Conservation (phyloP, 257 asterid genomes). For the Asclepias syriaca region DNA sequence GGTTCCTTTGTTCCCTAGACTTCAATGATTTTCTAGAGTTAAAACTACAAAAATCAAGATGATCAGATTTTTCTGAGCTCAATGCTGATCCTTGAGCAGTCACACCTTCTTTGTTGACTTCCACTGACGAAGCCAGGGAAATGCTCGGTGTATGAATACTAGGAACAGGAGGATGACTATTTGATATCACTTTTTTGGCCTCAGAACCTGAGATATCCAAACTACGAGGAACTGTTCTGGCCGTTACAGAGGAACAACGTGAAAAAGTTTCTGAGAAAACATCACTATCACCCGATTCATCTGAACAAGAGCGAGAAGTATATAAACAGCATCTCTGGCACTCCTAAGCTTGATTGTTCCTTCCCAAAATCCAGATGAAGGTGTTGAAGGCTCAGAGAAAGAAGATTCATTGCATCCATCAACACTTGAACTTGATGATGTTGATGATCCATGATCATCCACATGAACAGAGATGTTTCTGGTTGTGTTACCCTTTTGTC, state of each 20-base stretch:
- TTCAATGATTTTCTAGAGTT: conserved; percentile 13
- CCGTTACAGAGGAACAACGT: conserved; percentile 20
- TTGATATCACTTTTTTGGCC: conserved; percentile 18
- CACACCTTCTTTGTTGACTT: conserved; percentile 24
- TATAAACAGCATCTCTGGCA: conserved; percentile 32
- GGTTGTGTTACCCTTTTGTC: conserved; percentile 16
- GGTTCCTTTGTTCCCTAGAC: conserved; percentile 20
- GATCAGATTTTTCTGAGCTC: conserved; percentile 19
- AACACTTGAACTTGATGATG: conserved; percentile 30
- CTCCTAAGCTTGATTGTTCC: conserved; percentile 39
- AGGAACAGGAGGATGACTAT: conserved; percentile 18
- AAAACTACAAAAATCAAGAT: conserved; percentile 17
- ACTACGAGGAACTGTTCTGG: conserved; percentile 13
- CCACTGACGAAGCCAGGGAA: conserved; percentile 13
- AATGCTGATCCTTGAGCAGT: conserved; percentile 26
- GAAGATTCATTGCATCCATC: conserved; percentile 37
- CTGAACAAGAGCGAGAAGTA: conserved; percentile 17
- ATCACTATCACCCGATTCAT: conserved; percentile 24
- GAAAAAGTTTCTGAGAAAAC: conserved; percentile 22
- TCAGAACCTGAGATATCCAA: conserved; percentile 21
- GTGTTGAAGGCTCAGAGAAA: conserved; percentile 47
- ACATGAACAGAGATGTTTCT: conserved; percentile 18
- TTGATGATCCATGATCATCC: conserved; percentile 29
- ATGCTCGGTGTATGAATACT: conserved; percentile 27
- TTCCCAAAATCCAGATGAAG: conserved; percentile 65